A percentile compares a stretch with the other conserved stretches of the same genome.
These are phyloP conservation scores for Kodamaea jinghongensis DNA, from an alignment of 805 yeast species.

Conservation along the genomic window DNA sequence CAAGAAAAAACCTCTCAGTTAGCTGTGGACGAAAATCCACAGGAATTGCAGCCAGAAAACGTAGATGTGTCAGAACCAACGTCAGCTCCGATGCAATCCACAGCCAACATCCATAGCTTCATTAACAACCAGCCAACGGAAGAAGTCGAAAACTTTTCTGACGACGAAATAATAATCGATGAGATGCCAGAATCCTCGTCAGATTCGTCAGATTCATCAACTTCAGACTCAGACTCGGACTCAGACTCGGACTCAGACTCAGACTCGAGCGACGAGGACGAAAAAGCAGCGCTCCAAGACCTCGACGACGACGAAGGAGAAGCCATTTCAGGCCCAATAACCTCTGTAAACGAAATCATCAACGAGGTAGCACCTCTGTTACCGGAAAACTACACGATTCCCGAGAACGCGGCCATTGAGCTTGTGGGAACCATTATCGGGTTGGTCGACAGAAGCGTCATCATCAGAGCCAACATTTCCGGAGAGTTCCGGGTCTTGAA, in stretches of 20 bases:
- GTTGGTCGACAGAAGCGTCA: conserved; percentile 67
- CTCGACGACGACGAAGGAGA: conserved; percentile 45
- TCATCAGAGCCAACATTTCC: conserved; percentile 68
- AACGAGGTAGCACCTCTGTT: conserved; percentile 68
- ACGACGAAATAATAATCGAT: conserved; percentile 15
- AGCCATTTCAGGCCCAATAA: conserved; percentile 57
- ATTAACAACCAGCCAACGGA: conserved; percentile 5
- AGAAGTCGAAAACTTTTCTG: conserved; percentile 12
- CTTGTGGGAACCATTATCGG: conserved; percentile 67
- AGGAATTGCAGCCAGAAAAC: no score
- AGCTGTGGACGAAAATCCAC: no score
- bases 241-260: conserved; percentile 18
- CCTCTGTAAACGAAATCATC: conserved; percentile 70
- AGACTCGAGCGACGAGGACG: conserved; percentile 18
- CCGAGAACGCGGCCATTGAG: conserved; percentile 62
- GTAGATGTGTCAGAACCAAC: no score
- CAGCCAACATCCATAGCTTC: conserved; percentile 2
- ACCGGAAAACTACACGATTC: conserved; percentile 64
- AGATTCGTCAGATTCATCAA: conserved; percentile 17
- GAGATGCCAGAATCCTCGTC: conserved; percentile 12
- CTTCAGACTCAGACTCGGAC: conserved; percentile 19
- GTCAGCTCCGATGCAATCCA: no score
- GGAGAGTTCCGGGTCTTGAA: conserved; percentile 83
- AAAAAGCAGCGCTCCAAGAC: conserved; percentile 12
- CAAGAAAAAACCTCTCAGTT: no score